These are phyloP conservation scores for Ogataea hybrid DNA, from an alignment of 1,139 yeast species.

Conservation along the genomic window DNA sequence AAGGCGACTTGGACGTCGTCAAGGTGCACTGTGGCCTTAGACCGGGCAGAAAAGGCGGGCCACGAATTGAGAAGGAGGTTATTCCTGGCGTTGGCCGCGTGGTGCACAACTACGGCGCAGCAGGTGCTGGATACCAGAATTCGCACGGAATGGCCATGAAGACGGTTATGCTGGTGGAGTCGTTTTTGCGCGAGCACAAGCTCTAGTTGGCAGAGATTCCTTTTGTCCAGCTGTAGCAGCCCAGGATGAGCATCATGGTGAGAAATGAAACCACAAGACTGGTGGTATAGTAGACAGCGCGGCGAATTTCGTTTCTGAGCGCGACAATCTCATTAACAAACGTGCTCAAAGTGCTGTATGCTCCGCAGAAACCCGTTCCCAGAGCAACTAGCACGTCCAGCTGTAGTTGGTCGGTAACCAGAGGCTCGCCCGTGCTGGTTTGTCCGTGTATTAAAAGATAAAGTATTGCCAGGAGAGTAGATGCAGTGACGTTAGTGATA, in stretches of 20 bases:
- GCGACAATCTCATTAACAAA: slow-evolving; percentile 64
- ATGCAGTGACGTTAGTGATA: slow-evolving; percentile 60
- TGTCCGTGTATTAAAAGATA: slow-evolving; percentile 51
- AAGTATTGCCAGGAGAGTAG: slow-evolving; percentile 54
- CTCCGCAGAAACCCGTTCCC: slow-evolving; percentile 73
- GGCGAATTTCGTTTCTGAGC: slow-evolving; percentile 28
- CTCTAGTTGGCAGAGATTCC: slow-evolving; percentile 31
- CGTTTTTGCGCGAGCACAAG: slow-evolving; percentile 7
- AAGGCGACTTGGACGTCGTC: slow-evolving; percentile 38
- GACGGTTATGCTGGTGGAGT: slow-evolving; percentile 30
- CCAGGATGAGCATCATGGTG: slow-evolving; percentile 46
- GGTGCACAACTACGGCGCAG: slow-evolving; percentile 52
- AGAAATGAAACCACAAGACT: slow-evolving; percentile 42
- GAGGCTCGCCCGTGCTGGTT: slow-evolving; percentile 10
- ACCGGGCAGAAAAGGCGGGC: slow-evolving; percentile 50
- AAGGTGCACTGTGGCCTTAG: slow-evolving; percentile 50
- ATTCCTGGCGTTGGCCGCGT: slow-evolving; percentile 16
- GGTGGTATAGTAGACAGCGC: slow-evolving; percentile 16
- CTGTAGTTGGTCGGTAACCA: slow-evolving; percentile 37
- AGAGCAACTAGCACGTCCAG: slow-evolving; percentile 60
- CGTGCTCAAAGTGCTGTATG: slow-evolving; percentile 74
- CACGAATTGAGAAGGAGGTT: slow-evolving; percentile 30
- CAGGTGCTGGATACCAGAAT: slow-evolving; percentile 52
- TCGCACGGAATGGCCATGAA: slow-evolving; percentile 36
- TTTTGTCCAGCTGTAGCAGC: slow-evolving; percentile 51